phyloP scores from a whole-genome alignment of 495 filamentous ascomycete species.

The Evernia prunastri region DNA sequence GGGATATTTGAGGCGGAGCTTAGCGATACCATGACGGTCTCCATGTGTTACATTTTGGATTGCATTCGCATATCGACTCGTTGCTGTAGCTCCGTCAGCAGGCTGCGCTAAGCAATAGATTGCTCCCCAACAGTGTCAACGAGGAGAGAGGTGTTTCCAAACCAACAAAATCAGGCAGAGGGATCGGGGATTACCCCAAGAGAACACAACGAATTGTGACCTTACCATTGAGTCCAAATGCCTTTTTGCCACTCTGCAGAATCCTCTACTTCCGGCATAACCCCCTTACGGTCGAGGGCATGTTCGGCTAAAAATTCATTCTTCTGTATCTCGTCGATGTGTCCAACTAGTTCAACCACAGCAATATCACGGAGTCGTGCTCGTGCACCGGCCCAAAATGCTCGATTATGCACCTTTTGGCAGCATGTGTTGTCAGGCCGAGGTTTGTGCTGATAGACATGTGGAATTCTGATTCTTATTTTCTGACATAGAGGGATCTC shows the following conservation, averaged over 20 bases:
- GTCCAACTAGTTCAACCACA: not conserved
- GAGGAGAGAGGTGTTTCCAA: not conserved
- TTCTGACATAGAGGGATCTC: not conserved
- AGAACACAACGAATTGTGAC: not conserved
- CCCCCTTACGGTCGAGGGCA: not conserved
- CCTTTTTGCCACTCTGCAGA: not conserved
- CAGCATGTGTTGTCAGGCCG: not conserved
- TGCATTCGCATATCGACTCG: not conserved
- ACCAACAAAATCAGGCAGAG: not conserved
- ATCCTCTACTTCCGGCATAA: not conserved
- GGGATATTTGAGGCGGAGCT: not conserved
- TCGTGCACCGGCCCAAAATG: conserved; percentile 7
- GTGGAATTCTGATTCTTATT: not conserved
- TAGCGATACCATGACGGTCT: not conserved
- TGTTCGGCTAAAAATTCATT: not conserved
- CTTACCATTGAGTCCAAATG: conserved; percentile 1
- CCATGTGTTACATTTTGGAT: not conserved
- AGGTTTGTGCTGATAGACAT: not conserved
- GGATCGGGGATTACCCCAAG: not conserved
- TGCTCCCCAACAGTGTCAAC: not conserved
- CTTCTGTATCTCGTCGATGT: conserved; percentile 9
- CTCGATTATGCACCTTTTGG: not conserved
- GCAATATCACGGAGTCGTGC: conserved; percentile 1
- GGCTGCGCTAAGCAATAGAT: not conserved
- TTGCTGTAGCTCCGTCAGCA: not conserved